Percentiles rank a stretch among this genome's conserved stretches.
Conservation (phyloP, 1,284 basidiomycete genomes). For the Apiotrichum gamsii region DNA sequence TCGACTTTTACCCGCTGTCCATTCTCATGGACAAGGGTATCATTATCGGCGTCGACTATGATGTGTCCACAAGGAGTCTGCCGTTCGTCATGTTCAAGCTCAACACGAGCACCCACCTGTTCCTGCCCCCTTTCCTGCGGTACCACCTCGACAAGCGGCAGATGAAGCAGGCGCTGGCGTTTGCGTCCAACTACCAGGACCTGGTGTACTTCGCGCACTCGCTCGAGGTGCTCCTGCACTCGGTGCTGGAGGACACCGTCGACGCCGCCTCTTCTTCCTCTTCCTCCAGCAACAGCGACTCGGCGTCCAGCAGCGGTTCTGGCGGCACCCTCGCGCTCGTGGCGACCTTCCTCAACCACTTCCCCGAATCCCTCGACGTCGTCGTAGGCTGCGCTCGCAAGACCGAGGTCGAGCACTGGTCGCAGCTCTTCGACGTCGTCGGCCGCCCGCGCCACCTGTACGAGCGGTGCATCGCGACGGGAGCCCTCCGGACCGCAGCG, state of each 20-base stretch:
- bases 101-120: constrained; percentile 88
- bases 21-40: constrained; percentile 98
- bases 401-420: constrained; percentile 91
- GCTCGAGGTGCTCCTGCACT: constrained; percentile 88
- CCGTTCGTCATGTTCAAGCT: constrained; percentile 90
- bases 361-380: constrained; percentile 81
- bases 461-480: constrained; percentile 74
- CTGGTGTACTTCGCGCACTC: constrained; percentile 92
- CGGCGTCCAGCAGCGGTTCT: not conserved
- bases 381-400: constrained; percentile 95
- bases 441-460: constrained; percentile 87
- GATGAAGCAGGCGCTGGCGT: constrained; percentile 70
- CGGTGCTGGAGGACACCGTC: constrained; percentile 85
- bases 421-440: constrained; percentile 77
- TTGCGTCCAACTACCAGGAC: constrained; percentile 78
- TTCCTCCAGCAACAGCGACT: not conserved
- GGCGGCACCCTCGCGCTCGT: constrained; percentile 59
- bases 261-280: constrained; percentile 25
- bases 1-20: constrained; percentile 93
- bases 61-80: constrained; percentile 69
- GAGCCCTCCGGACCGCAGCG: constrained; percentile 78
- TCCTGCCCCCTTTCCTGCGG: constrained; percentile 84
- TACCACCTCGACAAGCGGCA: constrained; percentile 71
- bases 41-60: constrained; percentile 91
- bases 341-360: constrained; percentile 90